Conservation (phyloP, 2,329 filamentous ascomycete genomes). For the Paradendryphiella salina region DNA sequence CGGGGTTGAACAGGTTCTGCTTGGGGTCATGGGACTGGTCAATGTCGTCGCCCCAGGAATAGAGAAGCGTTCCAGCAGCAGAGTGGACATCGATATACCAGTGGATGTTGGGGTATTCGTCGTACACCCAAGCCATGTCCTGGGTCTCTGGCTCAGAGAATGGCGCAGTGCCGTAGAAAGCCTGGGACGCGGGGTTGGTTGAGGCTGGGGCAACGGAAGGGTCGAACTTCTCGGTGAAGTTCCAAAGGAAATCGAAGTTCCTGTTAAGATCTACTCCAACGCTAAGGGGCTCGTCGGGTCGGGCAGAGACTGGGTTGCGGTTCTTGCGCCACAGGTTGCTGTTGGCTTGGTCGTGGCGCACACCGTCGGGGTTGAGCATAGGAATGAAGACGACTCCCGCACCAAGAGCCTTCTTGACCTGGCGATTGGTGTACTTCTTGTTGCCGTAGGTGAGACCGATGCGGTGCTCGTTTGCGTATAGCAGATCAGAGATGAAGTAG, state of each 20-base stretch:
- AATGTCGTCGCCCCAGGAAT: conserved; percentile 62
- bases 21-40: conserved; percentile 52
- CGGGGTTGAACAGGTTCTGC: conserved; percentile 58
- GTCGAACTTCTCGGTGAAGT: conserved; percentile 55
- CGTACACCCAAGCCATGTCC: conserved; percentile 58
- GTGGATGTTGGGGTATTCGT: conserved; percentile 54
- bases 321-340: conserved; percentile 44
- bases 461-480: conserved; percentile 56
- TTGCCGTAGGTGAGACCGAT: conserved; percentile 58
- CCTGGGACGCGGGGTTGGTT: conserved; percentile 49
- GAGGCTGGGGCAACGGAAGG: conserved; percentile 48
- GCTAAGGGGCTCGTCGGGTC: conserved; percentile 16
- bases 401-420: conserved; percentile 57
- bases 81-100: conserved; percentile 66
- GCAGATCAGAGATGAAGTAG: conserved; percentile 61
- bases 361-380: conserved; percentile 39
- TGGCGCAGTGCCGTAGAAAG: conserved; percentile 57
- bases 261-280: conserved; percentile 41
- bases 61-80: conserved; percentile 57
- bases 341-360: conserved; percentile 37
- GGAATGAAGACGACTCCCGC: conserved; percentile 58
- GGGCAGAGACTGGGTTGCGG: conserved; percentile 46
- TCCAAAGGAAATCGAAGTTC: conserved; percentile 59
- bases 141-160: conserved; percentile 62
- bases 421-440: conserved; percentile 55